Conservation (phyloP, 352 stramenopile species). For the Phytophthora megakarya region DNA sequence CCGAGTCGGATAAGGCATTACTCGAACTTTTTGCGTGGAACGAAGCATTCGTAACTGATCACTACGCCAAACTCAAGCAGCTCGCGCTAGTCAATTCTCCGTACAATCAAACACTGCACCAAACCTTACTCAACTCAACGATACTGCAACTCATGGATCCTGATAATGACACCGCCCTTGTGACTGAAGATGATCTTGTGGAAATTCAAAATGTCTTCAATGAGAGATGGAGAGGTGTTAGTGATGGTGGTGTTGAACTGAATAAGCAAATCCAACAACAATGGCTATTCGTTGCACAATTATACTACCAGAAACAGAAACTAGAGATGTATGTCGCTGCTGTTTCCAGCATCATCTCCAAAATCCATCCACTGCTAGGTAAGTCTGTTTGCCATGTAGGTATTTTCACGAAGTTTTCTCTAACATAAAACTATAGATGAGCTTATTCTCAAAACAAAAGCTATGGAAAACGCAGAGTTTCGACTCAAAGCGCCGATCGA, state of each 20-base stretch:
- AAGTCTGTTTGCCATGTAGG: not conserved
- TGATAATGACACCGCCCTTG: constrained; percentile 37
- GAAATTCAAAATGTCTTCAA: constrained; percentile 61
- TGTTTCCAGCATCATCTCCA: constrained; percentile 39
- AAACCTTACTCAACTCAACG: constrained; percentile 57
- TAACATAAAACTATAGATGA: constrained; percentile 27
- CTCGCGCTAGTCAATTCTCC: constrained; percentile 57
- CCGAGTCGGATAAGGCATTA: constrained; percentile 29
- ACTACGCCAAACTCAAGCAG: constrained; percentile 33
- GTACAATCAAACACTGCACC: constrained; percentile 52
- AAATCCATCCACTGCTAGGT: constrained; percentile 46
- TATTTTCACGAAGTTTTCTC: not conserved
- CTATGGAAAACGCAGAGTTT: constrained; percentile 66
- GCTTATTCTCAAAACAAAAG: constrained; percentile 42
- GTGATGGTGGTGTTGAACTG: constrained; percentile 41
- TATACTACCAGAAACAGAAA: constrained; percentile 52
- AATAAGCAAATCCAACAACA: constrained; percentile 50
- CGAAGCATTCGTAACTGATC: constrained; percentile 37
- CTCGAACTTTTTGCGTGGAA: constrained; percentile 61
- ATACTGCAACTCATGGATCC: constrained; percentile 48
- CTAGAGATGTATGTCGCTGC: constrained; percentile 42
- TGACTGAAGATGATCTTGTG: constrained; percentile 40
- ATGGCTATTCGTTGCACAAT: constrained; percentile 51
- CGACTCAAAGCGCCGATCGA: constrained; percentile 59
- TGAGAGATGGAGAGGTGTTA: constrained; percentile 51